Evolutionary conservation across 1,139 yeast genomes (phyloP).

Genomic region (Taphrina betulina): DNA sequence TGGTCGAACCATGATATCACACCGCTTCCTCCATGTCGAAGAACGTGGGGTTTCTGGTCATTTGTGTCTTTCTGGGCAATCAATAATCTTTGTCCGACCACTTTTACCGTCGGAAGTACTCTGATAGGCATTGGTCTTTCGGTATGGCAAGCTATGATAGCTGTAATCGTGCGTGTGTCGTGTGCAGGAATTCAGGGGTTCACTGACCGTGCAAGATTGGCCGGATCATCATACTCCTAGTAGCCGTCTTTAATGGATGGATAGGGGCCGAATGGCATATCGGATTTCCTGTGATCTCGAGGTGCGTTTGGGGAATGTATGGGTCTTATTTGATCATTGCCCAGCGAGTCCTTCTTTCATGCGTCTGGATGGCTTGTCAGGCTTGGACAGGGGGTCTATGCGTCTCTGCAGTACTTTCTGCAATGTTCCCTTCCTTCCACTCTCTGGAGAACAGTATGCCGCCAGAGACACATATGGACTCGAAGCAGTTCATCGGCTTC

Average conservation of each 20-base stretch:
- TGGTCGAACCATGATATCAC: conserved; percentile 59
- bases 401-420: conserved; percentile 36
- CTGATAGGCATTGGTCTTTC: conserved; percentile 28
- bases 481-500: conserved; percentile 58
- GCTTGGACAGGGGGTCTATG: conserved; percentile 38
- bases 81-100: conserved; percentile 11
- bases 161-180: conserved; percentile 30
- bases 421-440: conserved; percentile 37
- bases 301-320: conserved; percentile 42
- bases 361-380: conserved; percentile 43
- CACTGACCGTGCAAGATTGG: conserved; percentile 15
- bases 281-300: conserved; percentile 41
- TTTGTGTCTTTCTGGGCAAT: conserved; percentile 32
- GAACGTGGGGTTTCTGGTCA: conserved; percentile 54
- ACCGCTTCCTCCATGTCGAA: conserved; percentile 61
- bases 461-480: conserved; percentile 34
- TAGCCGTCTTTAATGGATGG: conserved; percentile 42
- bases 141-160: conserved; percentile 34
- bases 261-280: conserved; percentile 43
- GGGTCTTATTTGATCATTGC: conserved; percentile 41
- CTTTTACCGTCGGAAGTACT: conserved; percentile 15
- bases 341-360: conserved; percentile 40
- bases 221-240: conserved; percentile 32
- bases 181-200: neutral
- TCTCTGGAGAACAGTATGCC: conserved; percentile 35